Base-by-base conservation (phyloP, 1,284 basidiomycete genomes). In the Clitocybe nebularis region DNA sequence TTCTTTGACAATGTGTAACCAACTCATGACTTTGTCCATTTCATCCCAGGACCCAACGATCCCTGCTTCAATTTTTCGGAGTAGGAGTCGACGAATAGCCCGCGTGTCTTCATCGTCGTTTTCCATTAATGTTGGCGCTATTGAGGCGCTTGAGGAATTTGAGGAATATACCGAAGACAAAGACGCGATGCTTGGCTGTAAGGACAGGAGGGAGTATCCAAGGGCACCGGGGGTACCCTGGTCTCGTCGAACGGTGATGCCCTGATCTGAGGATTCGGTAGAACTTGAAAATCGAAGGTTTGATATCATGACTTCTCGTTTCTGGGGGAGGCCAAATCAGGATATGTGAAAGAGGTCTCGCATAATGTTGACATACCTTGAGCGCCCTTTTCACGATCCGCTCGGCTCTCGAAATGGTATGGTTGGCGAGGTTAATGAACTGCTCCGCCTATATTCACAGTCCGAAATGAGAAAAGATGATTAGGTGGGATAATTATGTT, bases 1-100 rank as follows among this genome's bases (percentile, higher is more conserved):
- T 41, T 78, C 79, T 52, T 75, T 79, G 45, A 85, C 74, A 43
- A 84, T 73, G 33, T 72, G 67, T 22, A 84, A 57, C 80, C 84
- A 85, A 2, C 62, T 61, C 17, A 67, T 64, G 30, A 71, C 68
- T 51, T 72, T 75, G 47, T 84, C 79, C 32, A 84, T 66, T 59
- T 85, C 72, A 50, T 84, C 81, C 59, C 79, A 72, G 32, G 83
- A 74, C 20, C 72, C 75, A 19, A 72, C 70, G 2, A 74, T 65
- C 21, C 75, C 67, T 9, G 74, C 71, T 19, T 79, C 74, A 40
- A 87, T 72, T 62, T 84, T 84, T 33, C 79, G 72, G 29, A 77
- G 60, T 19, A 86, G 55, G 14, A 87, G 57, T 11, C 79, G 68
- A 13, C 81, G 77, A 32, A 86, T 64, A 16, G 70, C 66, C 23